Percentiles rank a stretch among this genome's conserved stretches.
Conservation (phyloP, 2,329 filamentous ascomycete species). For the Monosporascus sp. region DNA sequence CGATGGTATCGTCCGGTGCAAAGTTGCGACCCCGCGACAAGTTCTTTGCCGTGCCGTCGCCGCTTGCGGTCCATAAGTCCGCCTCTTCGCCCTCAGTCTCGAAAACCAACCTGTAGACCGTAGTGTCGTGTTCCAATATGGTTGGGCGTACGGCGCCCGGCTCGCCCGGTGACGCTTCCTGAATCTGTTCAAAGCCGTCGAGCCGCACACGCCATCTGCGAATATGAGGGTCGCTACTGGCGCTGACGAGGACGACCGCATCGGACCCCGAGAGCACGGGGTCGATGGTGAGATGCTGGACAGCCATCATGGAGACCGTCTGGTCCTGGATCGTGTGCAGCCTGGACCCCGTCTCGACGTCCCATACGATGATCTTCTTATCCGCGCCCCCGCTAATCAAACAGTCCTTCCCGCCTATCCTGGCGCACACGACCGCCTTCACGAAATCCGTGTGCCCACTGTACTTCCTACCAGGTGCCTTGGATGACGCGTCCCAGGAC, state of each 20-base stretch:
- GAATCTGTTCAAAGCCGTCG: slow-evolving; percentile 49
- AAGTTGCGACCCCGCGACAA: slow-evolving; percentile 66
- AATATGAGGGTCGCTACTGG: slow-evolving; percentile 76
- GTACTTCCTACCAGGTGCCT: slow-evolving; percentile 52
- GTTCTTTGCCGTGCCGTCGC: slow-evolving; percentile 83
- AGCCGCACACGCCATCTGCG: slow-evolving; percentile 66
- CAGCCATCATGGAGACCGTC: slow-evolving; percentile 63
- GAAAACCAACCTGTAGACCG: slow-evolving; percentile 76
- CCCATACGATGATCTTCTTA: slow-evolving; percentile 80
- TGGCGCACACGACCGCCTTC: slow-evolving; percentile 66
- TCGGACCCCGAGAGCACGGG: slow-evolving; percentile 50
- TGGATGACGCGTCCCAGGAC: slow-evolving; percentile 68
- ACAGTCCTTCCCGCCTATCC: slow-evolving; percentile 54
- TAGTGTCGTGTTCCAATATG: slow-evolving; percentile 83
- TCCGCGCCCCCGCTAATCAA: slow-evolving; percentile 75
- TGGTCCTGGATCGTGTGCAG: slow-evolving; percentile 77
- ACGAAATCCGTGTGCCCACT: slow-evolving; percentile 87
- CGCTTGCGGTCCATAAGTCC: slow-evolving; percentile 89
- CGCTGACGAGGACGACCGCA: slow-evolving; percentile 63
- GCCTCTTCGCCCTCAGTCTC: slow-evolving; percentile 55
- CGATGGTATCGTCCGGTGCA: slow-evolving; percentile 64
- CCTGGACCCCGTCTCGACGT: slow-evolving; percentile 60
- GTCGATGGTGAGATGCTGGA: slow-evolving; percentile 77
- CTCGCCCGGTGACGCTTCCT: slow-evolving; percentile 38
- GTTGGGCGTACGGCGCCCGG: slow-evolving; percentile 39